These are phyloP conservation scores for Strobilomyces echinocephalus DNA, from an alignment of 768 basidiomycete genomes.

Conservation along the genomic window DNA sequence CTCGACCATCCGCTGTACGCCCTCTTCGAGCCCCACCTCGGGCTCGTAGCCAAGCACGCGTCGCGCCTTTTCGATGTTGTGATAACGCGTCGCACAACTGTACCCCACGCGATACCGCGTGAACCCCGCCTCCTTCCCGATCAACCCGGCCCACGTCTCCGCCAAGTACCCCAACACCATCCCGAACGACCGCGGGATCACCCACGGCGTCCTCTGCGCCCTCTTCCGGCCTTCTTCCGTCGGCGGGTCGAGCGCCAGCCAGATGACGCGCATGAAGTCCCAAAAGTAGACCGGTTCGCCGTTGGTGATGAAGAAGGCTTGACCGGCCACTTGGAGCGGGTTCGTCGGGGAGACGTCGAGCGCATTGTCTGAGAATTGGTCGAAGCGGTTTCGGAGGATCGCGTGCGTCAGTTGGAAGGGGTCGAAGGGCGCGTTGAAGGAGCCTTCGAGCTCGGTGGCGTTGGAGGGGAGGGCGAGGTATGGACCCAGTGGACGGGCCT, in stretches of 20 bases:
- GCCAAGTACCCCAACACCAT: conserved; percentile 64
- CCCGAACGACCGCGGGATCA: conserved; percentile 62
- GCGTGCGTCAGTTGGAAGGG: conserved; percentile 40
- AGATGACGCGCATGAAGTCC: conserved; percentile 84
- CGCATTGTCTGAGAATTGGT: conserved; percentile 62
- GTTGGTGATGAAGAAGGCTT: conserved; percentile 95
- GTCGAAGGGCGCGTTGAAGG: conserved; percentile 47
- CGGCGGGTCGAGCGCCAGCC: conserved; percentile 60
- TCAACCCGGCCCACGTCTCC: conserved; percentile 69
- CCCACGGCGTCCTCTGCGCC: conserved; percentile 34
- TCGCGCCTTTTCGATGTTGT: conserved; percentile 92
- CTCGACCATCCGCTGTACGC: conserved; percentile 71
- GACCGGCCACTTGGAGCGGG: conserved; percentile 81
- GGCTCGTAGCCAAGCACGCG: conserved; percentile 93
- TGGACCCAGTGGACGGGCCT: conserved; percentile 80
- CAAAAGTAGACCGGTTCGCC: conserved; percentile 96
- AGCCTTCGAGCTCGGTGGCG: conserved; percentile 51
- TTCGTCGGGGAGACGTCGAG: conserved; percentile 48
- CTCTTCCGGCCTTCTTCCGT: conserved; percentile 41
- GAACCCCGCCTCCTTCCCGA: conserved; percentile 78
- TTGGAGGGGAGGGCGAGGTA: conserved; percentile 59
- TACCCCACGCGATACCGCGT: conserved; percentile 82
- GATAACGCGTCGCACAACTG: conserved; percentile 75
- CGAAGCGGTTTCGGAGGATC: conserved; percentile 74
- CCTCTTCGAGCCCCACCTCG: conserved; percentile 82